These are phyloP conservation scores for Acer yangbiense DNA, from an alignment of 345 rosid genomes.

Conservation along the genomic window DNA sequence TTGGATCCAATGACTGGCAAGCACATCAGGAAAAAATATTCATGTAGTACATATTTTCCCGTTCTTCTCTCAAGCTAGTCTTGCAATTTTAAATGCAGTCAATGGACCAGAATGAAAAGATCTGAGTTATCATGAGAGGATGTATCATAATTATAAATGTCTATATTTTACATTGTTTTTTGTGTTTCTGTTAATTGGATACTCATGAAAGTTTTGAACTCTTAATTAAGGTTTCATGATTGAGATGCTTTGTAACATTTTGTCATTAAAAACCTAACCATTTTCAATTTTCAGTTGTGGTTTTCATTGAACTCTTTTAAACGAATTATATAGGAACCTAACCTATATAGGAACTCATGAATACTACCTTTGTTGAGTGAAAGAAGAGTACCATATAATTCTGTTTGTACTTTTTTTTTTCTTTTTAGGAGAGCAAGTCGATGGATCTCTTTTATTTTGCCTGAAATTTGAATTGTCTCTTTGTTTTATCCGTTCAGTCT, in stretches of 20 bases:
- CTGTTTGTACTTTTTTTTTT: not conserved
- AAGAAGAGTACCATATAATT: not conserved
- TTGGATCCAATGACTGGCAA: not conserved
- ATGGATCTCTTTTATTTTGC: not conserved
- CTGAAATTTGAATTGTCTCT: not conserved
- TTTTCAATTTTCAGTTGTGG: not conserved
- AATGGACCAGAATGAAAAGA: not conserved
- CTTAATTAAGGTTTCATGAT: not conserved
- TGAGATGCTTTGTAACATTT: not conserved
- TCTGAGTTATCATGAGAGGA: not conserved
- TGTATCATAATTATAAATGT: not conserved
- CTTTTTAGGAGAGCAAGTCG: not conserved
- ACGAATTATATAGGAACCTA: not conserved
- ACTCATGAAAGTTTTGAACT: too few species aligned
- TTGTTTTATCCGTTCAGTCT: not conserved
- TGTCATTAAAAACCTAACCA: not conserved
- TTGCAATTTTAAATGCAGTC: not conserved
- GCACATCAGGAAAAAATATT: not conserved
- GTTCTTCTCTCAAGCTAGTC: not conserved
- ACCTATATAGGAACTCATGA: not conserved
- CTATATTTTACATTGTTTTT: not conserved
- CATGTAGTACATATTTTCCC: not conserved
- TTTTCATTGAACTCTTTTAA: not conserved
- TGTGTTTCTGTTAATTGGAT: too few species aligned
- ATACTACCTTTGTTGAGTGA: not conserved